Evolutionary conservation across 2,329 filamentous ascomycete species (phyloP), one percentile per base, ranked within the genome.

Genomic region (Pseudogymnoascus sp.): DNA sequence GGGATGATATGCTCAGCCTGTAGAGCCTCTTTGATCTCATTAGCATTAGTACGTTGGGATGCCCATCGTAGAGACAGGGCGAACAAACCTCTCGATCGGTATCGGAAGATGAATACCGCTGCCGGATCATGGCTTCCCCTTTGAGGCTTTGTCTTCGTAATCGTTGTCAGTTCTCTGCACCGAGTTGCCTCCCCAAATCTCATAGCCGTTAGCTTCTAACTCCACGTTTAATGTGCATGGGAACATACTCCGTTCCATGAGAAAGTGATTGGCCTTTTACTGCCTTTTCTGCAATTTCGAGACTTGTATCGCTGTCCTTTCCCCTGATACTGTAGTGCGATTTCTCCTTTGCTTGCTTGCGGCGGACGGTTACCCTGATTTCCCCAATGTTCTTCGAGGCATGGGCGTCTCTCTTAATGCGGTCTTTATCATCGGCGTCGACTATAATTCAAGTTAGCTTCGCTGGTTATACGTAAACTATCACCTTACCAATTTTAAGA

Each of bases 41-140:
- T 53, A 53, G 23, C 47, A 17, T 53, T 53, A 0, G 15, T 31
- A 11, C 15, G 2, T 53, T 31, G 23, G 15, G 2, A 53, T 2
- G 26, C 3, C 13, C 11, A 31, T 17, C 8, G 1, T 31, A 4
- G 23, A 5, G 1, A 31, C 0, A 0, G 3, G 23, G 4, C 0
- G 2, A 10, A 17, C 26, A 31, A 53, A 53, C 47, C 47, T 17
- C 23, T 53, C 1, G 47, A 53, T 53, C 47, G 3, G 15, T 53
- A 53, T 53, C 47, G 15, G 8, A 53, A 53, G 0, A 53, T 53
- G 47, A 53, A 53, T 11, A 53, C 47, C 4, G 47, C 47, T 1
- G 47, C 23, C 3, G 47, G 47, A 2, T 53, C 47, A 53, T 9
- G 15, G 23, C 4, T 10, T 11, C 47, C 47, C 4, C 23, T 53